Evolutionary conservation across 129 eudicot species (phyloP).

Genomic region (Arctium lappa): DNA sequence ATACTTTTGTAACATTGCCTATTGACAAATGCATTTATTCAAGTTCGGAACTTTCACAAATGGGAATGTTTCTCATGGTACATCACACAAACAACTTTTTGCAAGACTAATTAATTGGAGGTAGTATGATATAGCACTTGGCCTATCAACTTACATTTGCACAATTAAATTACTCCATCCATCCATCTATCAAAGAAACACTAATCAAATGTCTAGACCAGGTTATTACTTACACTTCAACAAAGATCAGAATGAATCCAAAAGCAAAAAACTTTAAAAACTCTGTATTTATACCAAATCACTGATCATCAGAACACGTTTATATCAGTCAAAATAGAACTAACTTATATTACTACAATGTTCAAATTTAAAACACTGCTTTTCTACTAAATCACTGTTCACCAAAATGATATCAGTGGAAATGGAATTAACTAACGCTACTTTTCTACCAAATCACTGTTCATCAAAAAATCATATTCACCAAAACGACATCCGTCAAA

Average conservation of each 20-base stretch:
- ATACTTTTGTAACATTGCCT: neutral
- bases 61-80: neutral
- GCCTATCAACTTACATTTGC: neutral
- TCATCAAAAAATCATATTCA: neutral
- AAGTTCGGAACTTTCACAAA: neutral
- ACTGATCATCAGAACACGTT: neutral
- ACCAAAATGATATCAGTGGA: neutral
- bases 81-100: neutral
- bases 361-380: neutral
- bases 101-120: neutral
- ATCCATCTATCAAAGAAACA: neutral
- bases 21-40: neutral
- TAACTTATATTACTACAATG: neutral
- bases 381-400: neutral
- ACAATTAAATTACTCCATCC: neutral
- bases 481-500: neutral
- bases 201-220: neutral
- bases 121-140: neutral
- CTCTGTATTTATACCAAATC: neutral
- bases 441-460: neutral
- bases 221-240: neutral
- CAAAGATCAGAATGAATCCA: neutral
- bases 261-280: neutral
- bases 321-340: neutral
- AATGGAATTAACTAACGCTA: neutral